Evolutionary conservation across 495 filamentous ascomycete species (phyloP).

Genomic region (Lophiostoma macrostomum): DNA sequence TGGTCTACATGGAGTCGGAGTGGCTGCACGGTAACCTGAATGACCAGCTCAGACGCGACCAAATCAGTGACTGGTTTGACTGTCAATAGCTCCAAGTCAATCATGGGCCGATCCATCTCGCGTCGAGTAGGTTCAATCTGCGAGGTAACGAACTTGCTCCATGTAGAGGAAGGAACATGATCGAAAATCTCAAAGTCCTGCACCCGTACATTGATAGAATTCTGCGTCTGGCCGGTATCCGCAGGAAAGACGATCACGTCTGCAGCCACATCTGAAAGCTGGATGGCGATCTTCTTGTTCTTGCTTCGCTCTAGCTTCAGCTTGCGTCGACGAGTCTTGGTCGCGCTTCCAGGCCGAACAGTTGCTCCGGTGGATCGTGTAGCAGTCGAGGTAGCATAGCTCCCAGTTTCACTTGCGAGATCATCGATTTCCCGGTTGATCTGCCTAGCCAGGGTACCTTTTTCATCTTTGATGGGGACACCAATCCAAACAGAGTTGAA

Average conservation of each 20-base stretch:
- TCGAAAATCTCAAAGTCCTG: conserved; percentile 88
- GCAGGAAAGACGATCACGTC: conserved; percentile 84
- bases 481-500: conserved; percentile 99
- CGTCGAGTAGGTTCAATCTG: conserved; percentile 81
- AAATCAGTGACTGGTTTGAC: conserved; percentile 80
- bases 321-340: conserved; percentile 48
- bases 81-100: conserved; percentile 82
- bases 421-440: conserved; percentile 90
- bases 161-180: conserved; percentile 90
- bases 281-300: conserved; percentile 92
- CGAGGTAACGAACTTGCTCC: conserved; percentile 96
- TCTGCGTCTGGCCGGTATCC: conserved; percentile 73
- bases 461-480: conserved; percentile 81
- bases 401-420: conserved; percentile 80
- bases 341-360: conserved; percentile 42
- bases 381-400: conserved; percentile 62
- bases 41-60: conserved; percentile 83
- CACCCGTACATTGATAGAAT: conserved; percentile 77
- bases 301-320: conserved; percentile 80
- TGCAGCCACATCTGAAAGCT: conserved; percentile 79
- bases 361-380: conserved; percentile 26
- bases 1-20: conserved; percentile 94
- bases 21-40: conserved; percentile 78
- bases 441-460: conserved; percentile 69
- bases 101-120: conserved; percentile 81